Conservation (phyloP, 768 basidiomycete genomes). For the Terana coerulea region DNA sequence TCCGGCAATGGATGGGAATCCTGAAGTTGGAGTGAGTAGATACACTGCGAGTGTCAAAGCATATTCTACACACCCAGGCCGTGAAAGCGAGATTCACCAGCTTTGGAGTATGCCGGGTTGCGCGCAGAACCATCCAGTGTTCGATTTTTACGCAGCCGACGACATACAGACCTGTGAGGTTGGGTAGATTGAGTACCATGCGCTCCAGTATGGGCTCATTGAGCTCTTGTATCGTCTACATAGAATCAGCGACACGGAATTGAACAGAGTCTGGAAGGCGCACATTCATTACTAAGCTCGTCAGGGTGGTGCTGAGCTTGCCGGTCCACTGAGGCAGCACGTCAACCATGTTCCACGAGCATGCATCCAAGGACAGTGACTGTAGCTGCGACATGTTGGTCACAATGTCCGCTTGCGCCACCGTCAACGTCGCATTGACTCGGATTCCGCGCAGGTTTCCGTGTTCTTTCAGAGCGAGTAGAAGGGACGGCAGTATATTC, state of each 20-base stretch:
- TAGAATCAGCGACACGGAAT: background rate
- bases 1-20: conserved; percentile 11
- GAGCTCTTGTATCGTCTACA: conserved; percentile 53
- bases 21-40: conserved; percentile 6
- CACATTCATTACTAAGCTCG: conserved; percentile 57
- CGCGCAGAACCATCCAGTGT: conserved; percentile 45
- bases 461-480: conserved; percentile 44
- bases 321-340: conserved; percentile 54
- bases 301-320: conserved; percentile 41
- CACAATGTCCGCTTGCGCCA: conserved; percentile 44
- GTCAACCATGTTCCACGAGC: conserved; percentile 62
- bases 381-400: conserved; percentile 36
- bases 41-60: background rate
- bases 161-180: conserved; percentile 56
- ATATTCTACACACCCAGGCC: conserved; percentile 41
- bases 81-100: conserved; percentile 63
- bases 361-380: conserved; percentile 49
- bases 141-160: conserved; percentile 56
- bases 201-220: conserved; percentile 48
- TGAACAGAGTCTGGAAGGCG: no score
- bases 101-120: conserved; percentile 44
- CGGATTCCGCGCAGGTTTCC: conserved; percentile 43
- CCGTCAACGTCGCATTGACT: conserved; percentile 49
- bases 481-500: conserved; percentile 45
- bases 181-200: conserved; percentile 46